These are phyloP conservation scores for Fabrea salina DNA, from an alignment of 169 alveolate genomes.

Conservation along the genomic window DNA sequence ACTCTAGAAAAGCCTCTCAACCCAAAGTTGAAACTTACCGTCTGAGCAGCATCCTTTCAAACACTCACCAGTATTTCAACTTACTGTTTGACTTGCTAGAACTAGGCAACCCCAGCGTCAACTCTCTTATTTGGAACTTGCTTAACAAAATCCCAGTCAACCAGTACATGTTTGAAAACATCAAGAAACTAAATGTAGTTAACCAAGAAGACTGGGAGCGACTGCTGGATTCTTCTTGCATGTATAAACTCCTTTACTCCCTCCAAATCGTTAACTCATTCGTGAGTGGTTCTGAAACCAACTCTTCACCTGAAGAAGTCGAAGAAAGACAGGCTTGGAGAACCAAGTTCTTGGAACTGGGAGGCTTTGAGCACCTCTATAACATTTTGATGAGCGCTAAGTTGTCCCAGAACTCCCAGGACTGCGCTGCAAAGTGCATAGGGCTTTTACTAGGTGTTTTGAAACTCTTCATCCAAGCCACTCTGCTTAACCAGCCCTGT, in stretches of 20 bases:
- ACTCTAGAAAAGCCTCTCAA: neutral
- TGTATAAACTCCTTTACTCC: conserved; percentile 23
- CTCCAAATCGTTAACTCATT: conserved; percentile 25
- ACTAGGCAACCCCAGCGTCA: conserved; percentile 45
- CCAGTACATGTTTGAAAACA: conserved; percentile 46
- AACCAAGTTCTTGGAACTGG: conserved; percentile 45
- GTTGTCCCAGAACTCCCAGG: neutral
- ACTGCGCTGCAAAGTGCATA: neutral
- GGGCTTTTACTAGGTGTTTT: neutral
- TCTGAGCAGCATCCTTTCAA: neutral
- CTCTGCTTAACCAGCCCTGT: neutral
- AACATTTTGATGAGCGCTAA: conserved; percentile 19
- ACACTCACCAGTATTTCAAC: conserved; percentile 51
- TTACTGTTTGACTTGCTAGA: conserved; percentile 55
- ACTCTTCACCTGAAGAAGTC: conserved; percentile 12
- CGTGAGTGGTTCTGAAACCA: neutral
- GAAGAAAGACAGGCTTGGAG: conserved; percentile 44
- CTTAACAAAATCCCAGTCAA: conserved; percentile 65
- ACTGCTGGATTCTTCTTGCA: conserved; percentile 14
- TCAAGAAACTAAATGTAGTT: conserved; percentile 1
- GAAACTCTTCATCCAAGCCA: conserved; percentile 26
- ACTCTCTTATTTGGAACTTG: conserved; percentile 54
- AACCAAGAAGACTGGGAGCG: conserved; percentile 18
- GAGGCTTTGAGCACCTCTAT: conserved; percentile 56
- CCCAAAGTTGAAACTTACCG: neutral